Conservation (phyloP, 805 yeast species). For the Lipomyces kockii region DNA sequence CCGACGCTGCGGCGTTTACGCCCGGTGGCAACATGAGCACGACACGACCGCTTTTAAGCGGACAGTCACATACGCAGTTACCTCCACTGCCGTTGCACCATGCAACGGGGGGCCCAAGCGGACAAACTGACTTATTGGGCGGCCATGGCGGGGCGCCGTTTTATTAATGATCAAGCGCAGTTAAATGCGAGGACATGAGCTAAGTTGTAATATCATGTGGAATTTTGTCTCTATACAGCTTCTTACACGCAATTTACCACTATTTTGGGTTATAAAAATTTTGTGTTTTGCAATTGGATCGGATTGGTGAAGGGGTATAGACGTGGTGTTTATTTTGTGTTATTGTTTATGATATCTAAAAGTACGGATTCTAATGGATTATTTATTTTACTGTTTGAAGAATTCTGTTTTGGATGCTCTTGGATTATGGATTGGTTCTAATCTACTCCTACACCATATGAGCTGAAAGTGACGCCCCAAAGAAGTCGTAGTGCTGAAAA, state of each 20-base stretch:
- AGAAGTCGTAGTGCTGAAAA: not conserved
- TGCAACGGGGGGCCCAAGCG: not conserved
- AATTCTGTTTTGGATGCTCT: not conserved
- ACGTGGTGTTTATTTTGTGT: not conserved
- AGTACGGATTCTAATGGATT: not conserved
- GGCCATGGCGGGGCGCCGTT: not conserved
- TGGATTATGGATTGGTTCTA: not conserved
- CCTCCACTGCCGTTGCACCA: not conserved
- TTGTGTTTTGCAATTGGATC: not conserved
- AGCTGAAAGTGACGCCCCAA: too few species aligned
- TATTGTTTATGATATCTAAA: not conserved
- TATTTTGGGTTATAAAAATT: not conserved
- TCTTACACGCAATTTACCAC: not conserved
- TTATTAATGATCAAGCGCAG: not conserved
- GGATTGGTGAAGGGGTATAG: not conserved
- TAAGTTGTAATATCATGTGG: not conserved
- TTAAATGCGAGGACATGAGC: not conserved
- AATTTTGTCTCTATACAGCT: not conserved
- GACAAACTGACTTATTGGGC: not conserved
- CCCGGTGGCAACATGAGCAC: not conserved
- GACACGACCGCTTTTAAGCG: not conserved
- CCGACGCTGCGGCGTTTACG: conserved; percentile 1
- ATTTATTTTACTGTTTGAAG: not conserved
- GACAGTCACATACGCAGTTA: not conserved
- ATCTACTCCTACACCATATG: too few species aligned